These are phyloP conservation scores for Chlorella sp. DNA, from an alignment of 139 green algal species.

Conservation along the genomic window DNA sequence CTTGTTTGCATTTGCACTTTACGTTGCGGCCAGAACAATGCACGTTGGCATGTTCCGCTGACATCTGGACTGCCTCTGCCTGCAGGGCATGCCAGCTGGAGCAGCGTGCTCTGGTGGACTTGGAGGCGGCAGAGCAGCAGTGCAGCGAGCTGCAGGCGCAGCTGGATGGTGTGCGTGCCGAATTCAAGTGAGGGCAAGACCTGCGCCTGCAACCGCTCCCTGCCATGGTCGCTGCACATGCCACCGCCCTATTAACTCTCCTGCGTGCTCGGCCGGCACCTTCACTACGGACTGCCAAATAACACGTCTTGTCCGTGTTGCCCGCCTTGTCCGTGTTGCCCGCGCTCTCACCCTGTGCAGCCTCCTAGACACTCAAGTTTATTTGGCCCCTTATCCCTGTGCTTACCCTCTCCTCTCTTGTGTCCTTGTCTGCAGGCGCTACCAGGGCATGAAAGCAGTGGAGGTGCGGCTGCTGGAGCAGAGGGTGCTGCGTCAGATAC, in stretches of 20 bases:
- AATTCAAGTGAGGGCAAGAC: slow-evolving; percentile 4
- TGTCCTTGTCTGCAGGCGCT: background rate
- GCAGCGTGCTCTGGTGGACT: background rate
- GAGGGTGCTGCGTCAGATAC: slow-evolving; percentile 14
- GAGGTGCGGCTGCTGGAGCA: slow-evolving; percentile 43
- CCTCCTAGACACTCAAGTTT: too few species aligned
- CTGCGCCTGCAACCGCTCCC: too few species aligned
- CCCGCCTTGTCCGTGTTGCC: too few species aligned
- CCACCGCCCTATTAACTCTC: too few species aligned
- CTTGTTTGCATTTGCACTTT: background rate
- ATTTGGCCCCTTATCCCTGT: too few species aligned
- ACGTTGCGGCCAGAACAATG: background rate
- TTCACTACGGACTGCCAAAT: too few species aligned
- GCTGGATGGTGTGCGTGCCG: background rate
- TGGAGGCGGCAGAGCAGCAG: slow-evolving; percentile 11
- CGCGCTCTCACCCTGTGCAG: too few species aligned
- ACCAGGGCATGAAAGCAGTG: slow-evolving; percentile 30
- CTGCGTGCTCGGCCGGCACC: too few species aligned
- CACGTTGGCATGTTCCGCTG: background rate
- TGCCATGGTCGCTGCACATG: too few species aligned
- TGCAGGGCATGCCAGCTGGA: slow-evolving; percentile 22
- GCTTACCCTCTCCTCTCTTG: too few species aligned
- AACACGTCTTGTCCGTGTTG: too few species aligned
- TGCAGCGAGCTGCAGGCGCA: background rate
- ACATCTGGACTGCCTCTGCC: background rate